Evolutionary conservation across 257 asterid genomes (phyloP).

Genomic region (Penstemon davidsonii): DNA sequence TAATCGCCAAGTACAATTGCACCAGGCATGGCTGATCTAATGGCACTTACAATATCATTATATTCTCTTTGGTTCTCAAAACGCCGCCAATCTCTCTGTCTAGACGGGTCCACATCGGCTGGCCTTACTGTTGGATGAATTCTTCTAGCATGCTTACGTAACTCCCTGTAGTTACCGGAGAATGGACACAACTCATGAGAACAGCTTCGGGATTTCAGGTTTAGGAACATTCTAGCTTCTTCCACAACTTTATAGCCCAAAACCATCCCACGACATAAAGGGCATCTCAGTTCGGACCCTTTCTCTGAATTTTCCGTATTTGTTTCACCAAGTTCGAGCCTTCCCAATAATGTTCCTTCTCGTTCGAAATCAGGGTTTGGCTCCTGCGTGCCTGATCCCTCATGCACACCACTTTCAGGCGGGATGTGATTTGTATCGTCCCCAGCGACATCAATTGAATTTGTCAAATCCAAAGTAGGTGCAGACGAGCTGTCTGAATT

Average conservation of each 20-base stretch:
- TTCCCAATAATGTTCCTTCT: too few species aligned
- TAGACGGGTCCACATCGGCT: slow-evolving; percentile 74
- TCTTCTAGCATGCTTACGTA: slow-evolving; percentile 82
- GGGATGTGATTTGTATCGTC: too few species aligned
- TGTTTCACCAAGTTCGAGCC: too few species aligned
- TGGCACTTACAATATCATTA: slow-evolving; percentile 75
- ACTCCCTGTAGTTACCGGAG: slow-evolving; percentile 65
- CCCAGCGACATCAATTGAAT: slow-evolving; percentile 5
- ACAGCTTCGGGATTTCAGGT: slow-evolving; percentile 70
- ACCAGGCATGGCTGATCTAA: slow-evolving; percentile 84
- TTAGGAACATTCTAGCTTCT: slow-evolving; percentile 73
- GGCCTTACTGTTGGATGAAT: slow-evolving; percentile 85
- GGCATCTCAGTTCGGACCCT: slow-evolving; percentile 59
- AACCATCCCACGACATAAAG: slow-evolving; percentile 80
- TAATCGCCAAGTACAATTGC: slow-evolving; percentile 85
- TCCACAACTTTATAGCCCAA: slow-evolving; percentile 80
- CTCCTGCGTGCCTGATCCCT: too few species aligned
- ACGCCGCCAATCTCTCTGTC: slow-evolving; percentile 77
- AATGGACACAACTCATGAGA: slow-evolving; percentile 77
- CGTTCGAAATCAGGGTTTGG: too few species aligned
- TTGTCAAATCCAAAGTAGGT: slow-evolving; percentile 29
- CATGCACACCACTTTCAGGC: too few species aligned
- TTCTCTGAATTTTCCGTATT: slow-evolving; percentile 40
- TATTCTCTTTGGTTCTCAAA: slow-evolving; percentile 81
- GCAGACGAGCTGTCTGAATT: slow-evolving; percentile 36